phyloP scores from a whole-genome alignment of 208 protist genomes.

The Vickermania ingenoplastis region DNA sequence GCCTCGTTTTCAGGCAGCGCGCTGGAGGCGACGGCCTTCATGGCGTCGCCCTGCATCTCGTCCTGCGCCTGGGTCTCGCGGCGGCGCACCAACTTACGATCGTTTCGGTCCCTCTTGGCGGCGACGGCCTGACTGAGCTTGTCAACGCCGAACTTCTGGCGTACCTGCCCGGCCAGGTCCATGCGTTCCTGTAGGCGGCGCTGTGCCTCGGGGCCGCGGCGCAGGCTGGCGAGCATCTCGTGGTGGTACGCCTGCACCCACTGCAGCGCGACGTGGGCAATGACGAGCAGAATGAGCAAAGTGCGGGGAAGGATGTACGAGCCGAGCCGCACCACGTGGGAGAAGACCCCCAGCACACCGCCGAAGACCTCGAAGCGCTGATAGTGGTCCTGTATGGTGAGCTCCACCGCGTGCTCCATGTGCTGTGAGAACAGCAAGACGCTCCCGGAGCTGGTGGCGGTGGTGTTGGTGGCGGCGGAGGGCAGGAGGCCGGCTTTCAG shows the following conservation, averaged over 20 bases:
- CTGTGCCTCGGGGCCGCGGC: not conserved
- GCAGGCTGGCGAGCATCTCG: constrained; percentile 29
- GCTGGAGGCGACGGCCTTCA: not conserved
- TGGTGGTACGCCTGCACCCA: constrained; percentile 44
- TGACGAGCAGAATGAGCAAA: constrained; percentile 4
- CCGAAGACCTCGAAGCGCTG: not conserved
- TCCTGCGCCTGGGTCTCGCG: not conserved
- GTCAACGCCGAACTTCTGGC: not conserved
- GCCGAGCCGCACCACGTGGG: not conserved
- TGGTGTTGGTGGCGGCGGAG: not conserved
- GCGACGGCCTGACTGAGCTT: not conserved
- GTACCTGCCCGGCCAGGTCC: not conserved
- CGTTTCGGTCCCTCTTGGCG: not conserved
- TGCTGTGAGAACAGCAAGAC: not conserved
- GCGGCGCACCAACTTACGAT: not conserved
- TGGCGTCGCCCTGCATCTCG: not conserved
- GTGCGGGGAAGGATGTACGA: constrained; percentile 1
- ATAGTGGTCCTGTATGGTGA: not conserved
- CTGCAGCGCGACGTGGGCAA: constrained; percentile 37
- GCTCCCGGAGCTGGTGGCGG: not conserved
- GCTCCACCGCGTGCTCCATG: not conserved
- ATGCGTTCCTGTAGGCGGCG: not conserved
- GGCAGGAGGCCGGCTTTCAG: not conserved
- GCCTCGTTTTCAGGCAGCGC: too few species aligned
- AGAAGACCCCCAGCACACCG: not conserved